Percentiles rank a stretch among this genome's conserved stretches.
Conservation (phyloP, 2,329 filamentous ascomycete species). For the Lasiodiplodia sp. region DNA sequence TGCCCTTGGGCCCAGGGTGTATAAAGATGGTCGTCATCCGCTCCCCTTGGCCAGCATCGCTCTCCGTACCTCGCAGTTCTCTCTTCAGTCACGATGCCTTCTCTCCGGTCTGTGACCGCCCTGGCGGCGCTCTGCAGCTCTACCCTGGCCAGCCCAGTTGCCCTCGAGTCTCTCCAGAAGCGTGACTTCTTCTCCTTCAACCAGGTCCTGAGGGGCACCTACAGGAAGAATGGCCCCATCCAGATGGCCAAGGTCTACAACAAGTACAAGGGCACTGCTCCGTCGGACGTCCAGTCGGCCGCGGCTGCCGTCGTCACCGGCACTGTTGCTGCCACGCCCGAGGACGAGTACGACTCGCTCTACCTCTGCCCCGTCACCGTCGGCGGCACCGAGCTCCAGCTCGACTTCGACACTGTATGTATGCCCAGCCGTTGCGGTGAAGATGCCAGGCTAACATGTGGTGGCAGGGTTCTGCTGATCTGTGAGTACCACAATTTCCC, state of each 20-base stretch:
- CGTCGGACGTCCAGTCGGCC: slow-evolving; percentile 41
- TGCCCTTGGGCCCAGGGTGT: slow-evolving; percentile 1
- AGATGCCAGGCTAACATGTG: slow-evolving; percentile 26
- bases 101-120: slow-evolving; percentile 41
- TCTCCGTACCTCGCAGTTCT: slow-evolving; percentile 29
- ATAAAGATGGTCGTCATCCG: slow-evolving; percentile 7
- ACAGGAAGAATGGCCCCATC: slow-evolving; percentile 49
- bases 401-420: slow-evolving; percentile 75
- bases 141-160: slow-evolving; percentile 41
- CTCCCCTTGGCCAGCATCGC: slow-evolving; percentile 11
- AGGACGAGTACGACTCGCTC: slow-evolving; percentile 47
- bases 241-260: slow-evolving; percentile 50
- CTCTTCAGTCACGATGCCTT: slow-evolving; percentile 40
- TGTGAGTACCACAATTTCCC: slow-evolving; percentile 41
- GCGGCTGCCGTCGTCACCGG: slow-evolving; percentile 47
- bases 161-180: slow-evolving; percentile 42
- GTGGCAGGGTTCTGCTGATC: slow-evolving; percentile 61
- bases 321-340: slow-evolving; percentile 50
- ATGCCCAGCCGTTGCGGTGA: slow-evolving; percentile 33
- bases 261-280: slow-evolving; percentile 47
- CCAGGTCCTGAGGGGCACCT: slow-evolving; percentile 41
- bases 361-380: slow-evolving; percentile 65
- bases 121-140: slow-evolving; percentile 41
- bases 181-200: slow-evolving; percentile 42
- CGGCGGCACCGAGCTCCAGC: slow-evolving; percentile 67